Conservation (phyloP, 192 early-diverging fungal species). For the Allomyces arbusculus region DNA sequence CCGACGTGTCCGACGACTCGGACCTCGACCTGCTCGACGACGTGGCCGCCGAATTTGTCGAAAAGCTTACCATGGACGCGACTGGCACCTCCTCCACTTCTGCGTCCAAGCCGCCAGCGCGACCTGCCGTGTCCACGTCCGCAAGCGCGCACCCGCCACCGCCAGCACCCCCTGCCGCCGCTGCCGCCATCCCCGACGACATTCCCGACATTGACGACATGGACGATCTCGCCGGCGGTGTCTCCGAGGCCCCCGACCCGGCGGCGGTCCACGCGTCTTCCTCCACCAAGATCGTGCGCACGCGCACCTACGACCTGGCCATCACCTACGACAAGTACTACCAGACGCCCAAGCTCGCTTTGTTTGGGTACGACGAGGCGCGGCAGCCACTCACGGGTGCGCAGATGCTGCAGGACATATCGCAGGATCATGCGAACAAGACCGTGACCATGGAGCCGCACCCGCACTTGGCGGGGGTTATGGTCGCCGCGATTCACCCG, state of each 20-base stretch:
- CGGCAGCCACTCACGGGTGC: constrained; percentile 57
- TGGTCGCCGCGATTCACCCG: constrained; percentile 86
- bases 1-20: background rate
- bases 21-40: background rate
- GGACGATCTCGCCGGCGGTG: constrained; percentile 31
- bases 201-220: constrained; percentile 19
- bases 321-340: constrained; percentile 99
- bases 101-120: background rate
- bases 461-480: constrained; percentile 60
- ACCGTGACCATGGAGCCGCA: constrained; percentile 96
- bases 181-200: background rate
- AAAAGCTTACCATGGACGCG: background rate
- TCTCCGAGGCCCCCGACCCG: constrained; percentile 8
- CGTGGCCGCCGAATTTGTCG: constrained; percentile 5
- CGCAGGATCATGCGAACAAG: constrained; percentile 96
- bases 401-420: constrained; percentile 97
- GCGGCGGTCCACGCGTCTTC: background rate
- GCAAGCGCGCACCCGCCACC: background rate
- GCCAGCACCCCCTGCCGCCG: background rate
- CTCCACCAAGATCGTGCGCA: constrained; percentile 46
- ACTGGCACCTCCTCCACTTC: background rate
- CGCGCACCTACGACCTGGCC: constrained; percentile 91
- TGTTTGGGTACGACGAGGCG: constrained; percentile 92
- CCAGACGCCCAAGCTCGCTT: constrained; percentile 91
- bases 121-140: no score